A percentile compares a stretch with the other conserved stretches of the same genome.
These are phyloP conservation scores for Suillus variegatus DNA, from an alignment of 768 basidiomycete genomes.

Conservation along the genomic window DNA sequence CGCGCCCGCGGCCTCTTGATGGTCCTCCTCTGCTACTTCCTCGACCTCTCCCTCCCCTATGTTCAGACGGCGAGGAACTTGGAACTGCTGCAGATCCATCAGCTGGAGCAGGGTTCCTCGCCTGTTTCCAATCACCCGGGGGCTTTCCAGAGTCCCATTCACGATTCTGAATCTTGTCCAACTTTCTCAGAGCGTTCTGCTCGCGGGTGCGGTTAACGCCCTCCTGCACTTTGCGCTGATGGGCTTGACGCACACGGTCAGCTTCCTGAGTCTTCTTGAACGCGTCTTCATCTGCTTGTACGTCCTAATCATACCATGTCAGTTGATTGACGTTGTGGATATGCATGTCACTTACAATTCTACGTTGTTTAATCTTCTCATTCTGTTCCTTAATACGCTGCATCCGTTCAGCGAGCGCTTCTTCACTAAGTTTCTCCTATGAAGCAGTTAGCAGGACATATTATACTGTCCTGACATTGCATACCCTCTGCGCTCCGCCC, in stretches of 20 bases:
- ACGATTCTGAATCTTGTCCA: slow-evolving; percentile 75
- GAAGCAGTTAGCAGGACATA: slow-evolving; percentile 5
- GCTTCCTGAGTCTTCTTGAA: slow-evolving; percentile 69
- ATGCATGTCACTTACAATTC: slow-evolving; percentile 44
- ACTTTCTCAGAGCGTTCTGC: slow-evolving; percentile 76
- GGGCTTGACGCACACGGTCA: slow-evolving; percentile 59
- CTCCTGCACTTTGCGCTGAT: slow-evolving; percentile 67
- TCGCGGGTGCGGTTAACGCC: slow-evolving; percentile 70
- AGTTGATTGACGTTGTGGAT: slow-evolving; percentile 4
- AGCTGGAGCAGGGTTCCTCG: slow-evolving; percentile 11
- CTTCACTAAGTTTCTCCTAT: slow-evolving; percentile 70
- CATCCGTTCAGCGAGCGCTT: slow-evolving; percentile 70
- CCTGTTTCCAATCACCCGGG: slow-evolving; percentile 17
- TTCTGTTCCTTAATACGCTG: slow-evolving; percentile 70
- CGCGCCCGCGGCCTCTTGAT: slow-evolving; percentile 38
- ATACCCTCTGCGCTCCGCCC: slow-evolving; percentile 71
- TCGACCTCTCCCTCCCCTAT: slow-evolving; percentile 29
- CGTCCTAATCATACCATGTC: slow-evolving; percentile 50
- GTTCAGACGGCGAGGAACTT: slow-evolving; percentile 15
- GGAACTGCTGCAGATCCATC: slow-evolving; percentile 12
- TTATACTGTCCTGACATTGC: background rate
- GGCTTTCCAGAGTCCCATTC: slow-evolving; percentile 87
- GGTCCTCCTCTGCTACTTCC: slow-evolving; percentile 34
- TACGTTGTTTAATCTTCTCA: slow-evolving; percentile 73
- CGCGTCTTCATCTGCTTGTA: slow-evolving; percentile 79